Evolutionary conservation across 1,284 basidiomycete genomes (phyloP), one percentile per base, ranked within the genome.

Genomic region (Pseudozyma thailandica): DNA sequence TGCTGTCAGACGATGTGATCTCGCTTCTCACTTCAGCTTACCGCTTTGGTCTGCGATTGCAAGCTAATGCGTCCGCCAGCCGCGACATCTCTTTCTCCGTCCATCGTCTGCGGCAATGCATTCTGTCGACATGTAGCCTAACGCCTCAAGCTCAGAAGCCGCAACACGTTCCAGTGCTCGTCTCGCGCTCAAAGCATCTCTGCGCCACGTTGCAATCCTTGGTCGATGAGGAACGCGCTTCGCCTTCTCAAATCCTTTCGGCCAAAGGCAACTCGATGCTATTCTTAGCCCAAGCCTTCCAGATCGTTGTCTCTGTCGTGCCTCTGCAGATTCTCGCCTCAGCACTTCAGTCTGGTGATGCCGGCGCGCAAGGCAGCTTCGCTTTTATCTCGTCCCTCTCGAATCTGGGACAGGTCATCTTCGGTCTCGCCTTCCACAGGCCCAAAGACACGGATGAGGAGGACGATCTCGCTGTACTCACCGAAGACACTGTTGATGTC

Each of bases 1-100:
- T 76, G 51, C 59, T 76, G 7, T 63, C 71, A 2, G 61, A 64
- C 23, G 75, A 77, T 50, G 48, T 77, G 16, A 31, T 74, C 39
- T 65, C 65, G 10, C 69, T 77, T 9, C 62, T 76, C n/a, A 31
- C 60, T 28, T 52, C 71, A 25, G 62, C 66, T 7, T 76, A 76
- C 25, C 54, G 56, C 5, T 65, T 66, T 23, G 71, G 52, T 9
- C 41, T 64, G 7, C 60, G 56, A 13, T 16, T 59, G 27, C 61
- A 61, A 39, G 41, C 61, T 3, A 54, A 31, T 16, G 48, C 48
- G 5, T 18, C 38, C 18, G 57, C 63, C 23, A 56, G 49, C 38
- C 62, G 70, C 18, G 70, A 72, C 41, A 50, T 72, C 4, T 68
- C 65, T 0, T 65, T 61, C 41, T 59, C 68, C 2, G 60, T 72